Percentiles rank a stretch among this genome's conserved stretches.
phyloP scores from a whole-genome alignment of 2,329 filamentous ascomycete species.

The Sporothrix globosa region DNA sequence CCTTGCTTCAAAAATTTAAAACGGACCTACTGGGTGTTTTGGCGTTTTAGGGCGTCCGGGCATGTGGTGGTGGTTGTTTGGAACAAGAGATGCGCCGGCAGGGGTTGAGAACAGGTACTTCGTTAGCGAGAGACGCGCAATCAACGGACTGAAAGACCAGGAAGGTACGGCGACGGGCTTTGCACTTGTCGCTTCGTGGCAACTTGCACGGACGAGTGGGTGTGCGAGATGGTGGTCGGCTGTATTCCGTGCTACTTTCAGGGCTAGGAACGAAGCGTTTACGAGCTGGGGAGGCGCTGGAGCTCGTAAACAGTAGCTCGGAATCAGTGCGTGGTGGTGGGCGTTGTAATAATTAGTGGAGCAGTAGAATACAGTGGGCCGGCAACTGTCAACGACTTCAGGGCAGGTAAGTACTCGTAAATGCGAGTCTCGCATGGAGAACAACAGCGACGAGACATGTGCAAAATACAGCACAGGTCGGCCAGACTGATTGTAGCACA shows the following conservation, averaged over 20 bases:
- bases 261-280: not conserved
- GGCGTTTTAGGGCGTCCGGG: not conserved
- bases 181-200: not conserved
- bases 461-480: not conserved
- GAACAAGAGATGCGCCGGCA: not conserved
- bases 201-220: not conserved
- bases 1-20: not conserved
- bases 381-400: not conserved
- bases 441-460: not conserved
- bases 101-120: constrained; percentile 9
- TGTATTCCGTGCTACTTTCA: not conserved
- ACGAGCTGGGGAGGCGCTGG: constrained; percentile 19
- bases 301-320: not conserved
- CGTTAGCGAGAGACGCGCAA: constrained; percentile 25
- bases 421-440: not conserved
- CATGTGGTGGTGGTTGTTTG: not conserved
- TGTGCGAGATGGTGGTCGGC: constrained; percentile 13
- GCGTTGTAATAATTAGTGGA: constrained; percentile 6
- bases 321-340: not conserved
- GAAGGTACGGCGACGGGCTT: not conserved
- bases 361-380: not conserved
- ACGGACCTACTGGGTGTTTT: not conserved
- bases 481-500: constrained; percentile 4
- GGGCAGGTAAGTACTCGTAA: not conserved
- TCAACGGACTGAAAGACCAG: not conserved